Evolutionary conservation across 2,329 filamentous ascomycete genomes (phyloP).

Genomic region (Elsinoe necatrix): DNA sequence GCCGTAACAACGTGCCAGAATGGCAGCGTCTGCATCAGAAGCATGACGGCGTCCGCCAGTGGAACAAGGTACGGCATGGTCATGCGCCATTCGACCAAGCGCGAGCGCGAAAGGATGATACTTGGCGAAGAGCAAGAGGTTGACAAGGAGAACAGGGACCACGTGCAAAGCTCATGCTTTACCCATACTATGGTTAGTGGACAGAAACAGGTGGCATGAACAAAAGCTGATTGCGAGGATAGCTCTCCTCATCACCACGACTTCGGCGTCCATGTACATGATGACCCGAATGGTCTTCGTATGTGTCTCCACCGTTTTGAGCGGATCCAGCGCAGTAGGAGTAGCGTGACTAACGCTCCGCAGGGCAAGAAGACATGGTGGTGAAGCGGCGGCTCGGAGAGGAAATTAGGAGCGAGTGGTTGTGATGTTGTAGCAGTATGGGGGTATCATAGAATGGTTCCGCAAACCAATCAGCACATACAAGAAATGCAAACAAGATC

Average conservation of each 20-base stretch:
- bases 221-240: slow-evolving; percentile 46
- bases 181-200: slow-evolving; percentile 53
- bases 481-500: background rate
- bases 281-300: slow-evolving; percentile 60
- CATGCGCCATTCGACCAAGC: background rate
- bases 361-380: slow-evolving; percentile 71
- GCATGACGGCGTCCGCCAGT: slow-evolving; percentile 63
- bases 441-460: background rate
- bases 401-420: background rate
- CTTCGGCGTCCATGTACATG: slow-evolving; percentile 55
- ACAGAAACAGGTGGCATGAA: no score
- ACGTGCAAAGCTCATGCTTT: slow-evolving; percentile 56
- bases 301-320: slow-evolving; percentile 19
- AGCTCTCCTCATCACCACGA: slow-evolving; percentile 33
- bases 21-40: slow-evolving; percentile 68
- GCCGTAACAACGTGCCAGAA: slow-evolving; percentile 66
- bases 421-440: background rate
- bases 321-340: background rate
- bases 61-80: slow-evolving; percentile 61
- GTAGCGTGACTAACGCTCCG: background rate
- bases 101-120: background rate
- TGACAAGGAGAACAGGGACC: slow-evolving; percentile 43
- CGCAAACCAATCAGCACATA: background rate
- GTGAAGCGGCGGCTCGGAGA: slow-evolving; percentile 5
- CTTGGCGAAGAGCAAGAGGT: slow-evolving; percentile 3